Base-by-base conservation (phyloP, 805 yeast genomes). In the Candida piceae region DNA sequence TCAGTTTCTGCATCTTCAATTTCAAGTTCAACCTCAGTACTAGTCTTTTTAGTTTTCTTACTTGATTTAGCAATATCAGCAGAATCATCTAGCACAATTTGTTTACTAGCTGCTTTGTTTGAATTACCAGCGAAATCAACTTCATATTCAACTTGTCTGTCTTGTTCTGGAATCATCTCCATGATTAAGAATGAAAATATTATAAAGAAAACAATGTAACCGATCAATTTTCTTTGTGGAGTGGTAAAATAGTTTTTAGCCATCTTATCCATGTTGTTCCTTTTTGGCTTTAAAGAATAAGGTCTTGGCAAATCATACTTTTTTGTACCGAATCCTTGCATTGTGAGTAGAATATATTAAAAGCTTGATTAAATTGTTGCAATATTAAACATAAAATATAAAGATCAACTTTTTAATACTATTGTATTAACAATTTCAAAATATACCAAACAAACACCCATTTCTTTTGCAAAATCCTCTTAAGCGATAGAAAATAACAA, bases 221-320 rank as follows among this genome's bases (percentile, higher is more conserved):
- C 60, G 1, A 69, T 11, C 17, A 69, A 40, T 39, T 69, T 71
- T 47, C 71, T 69, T 66, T 67, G 66, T 18, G 74, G 73, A 3
- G 77, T 70, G 1, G 77, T 69, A 39, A 72, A 51, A 32, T 48
- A 45, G 21, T 53, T 45, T 28, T 45, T 39, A 2, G 60, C 50
- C 19, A 52, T 4, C 29, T 44, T 38, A 22, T 52, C 56, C 21
- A 41, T 43, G 4, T 60, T 58, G 29, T 56, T 53, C 13, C 45
- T 36, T 21, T 45, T 50, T 20, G 62, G 61, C 36, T 46, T 51
- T 41, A 66, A 45, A 13, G 64, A 48, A 39, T 66, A 67, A 2
- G 72, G 70, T 35, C 70, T 60, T 31, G 78, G 78, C 22, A 72
- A 46, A 32, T 56, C 58, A 34, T 61, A 59, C 29, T 46, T 50